Percentiles rank a stretch among this genome's conserved stretches.
Evolutionary conservation across 2,329 filamentous ascomycete species (phyloP).

Genomic region (Fusarium denticulatum): DNA sequence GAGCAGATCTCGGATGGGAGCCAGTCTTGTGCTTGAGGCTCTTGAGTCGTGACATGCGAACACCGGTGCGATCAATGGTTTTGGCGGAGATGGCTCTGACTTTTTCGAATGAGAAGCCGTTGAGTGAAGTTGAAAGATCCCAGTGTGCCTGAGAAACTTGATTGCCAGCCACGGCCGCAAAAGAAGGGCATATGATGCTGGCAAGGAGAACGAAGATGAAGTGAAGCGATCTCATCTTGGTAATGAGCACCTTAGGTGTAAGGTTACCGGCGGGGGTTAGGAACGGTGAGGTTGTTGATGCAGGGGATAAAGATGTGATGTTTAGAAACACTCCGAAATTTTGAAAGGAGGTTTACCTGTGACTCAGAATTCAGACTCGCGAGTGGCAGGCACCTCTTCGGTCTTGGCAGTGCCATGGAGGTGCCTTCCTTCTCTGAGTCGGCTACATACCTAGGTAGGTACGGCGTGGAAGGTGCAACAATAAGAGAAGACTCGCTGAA

Average conservation of each 20-base stretch:
- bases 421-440: neutral
- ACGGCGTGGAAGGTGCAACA: conserved; percentile 11
- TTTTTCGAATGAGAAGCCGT: conserved; percentile 52
- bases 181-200: neutral
- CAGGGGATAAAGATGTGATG: neutral
- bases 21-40: conserved; percentile 39
- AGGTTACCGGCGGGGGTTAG: neutral
- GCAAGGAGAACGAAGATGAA: neutral
- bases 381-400: neutral
- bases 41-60: conserved; percentile 49
- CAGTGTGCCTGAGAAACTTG: conserved; percentile 25
- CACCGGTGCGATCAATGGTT: conserved; percentile 43
- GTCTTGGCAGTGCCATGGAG: neutral
- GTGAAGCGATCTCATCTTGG: neutral
- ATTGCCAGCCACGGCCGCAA: neutral
- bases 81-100: conserved; percentile 43
- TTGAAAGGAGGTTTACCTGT: neutral
- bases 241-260: neutral
- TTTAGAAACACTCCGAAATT: neutral
- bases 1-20: conserved; percentile 40
- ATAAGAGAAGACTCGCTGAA: neutral
- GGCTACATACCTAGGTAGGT: neutral
- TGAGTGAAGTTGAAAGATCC: conserved; percentile 50
- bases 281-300: neutral
- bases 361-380: neutral